A percentile compares a stretch with the other conserved stretches of the same genome.
Conservation (phyloP, 345 rosid genomes). For the Litchi chinensis region DNA sequence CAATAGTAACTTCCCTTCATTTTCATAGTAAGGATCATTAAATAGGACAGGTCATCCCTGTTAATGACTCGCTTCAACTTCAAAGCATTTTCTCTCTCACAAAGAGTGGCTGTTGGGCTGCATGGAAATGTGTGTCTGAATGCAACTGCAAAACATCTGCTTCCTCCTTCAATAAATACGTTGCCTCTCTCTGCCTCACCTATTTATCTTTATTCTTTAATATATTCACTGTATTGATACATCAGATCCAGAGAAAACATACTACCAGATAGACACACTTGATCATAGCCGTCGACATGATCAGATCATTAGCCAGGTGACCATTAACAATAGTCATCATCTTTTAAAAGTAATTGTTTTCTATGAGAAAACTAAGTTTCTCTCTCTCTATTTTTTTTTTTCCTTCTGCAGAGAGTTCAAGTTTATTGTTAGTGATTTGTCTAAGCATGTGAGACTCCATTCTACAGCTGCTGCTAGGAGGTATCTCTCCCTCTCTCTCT, state of each 20-base stretch:
- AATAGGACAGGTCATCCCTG: constrained; percentile 26
- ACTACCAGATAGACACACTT: too few species aligned
- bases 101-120: background rate
- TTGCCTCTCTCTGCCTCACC: background rate
- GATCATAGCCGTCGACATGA: constrained; percentile 6
- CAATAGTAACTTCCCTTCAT: background rate
- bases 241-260: background rate
- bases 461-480: constrained; percentile 18
- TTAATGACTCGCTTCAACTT: constrained; percentile 5
- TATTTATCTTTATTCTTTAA: background rate
- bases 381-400: too few species aligned
- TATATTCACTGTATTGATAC: background rate
- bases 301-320: constrained; percentile 21
- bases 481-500: background rate
- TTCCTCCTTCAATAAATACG: background rate
- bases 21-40: constrained; percentile 23
- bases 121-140: constrained; percentile 29
- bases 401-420: constrained; percentile 16
- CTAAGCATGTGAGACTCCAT: constrained; percentile 15
- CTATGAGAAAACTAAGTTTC: background rate
- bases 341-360: background rate
- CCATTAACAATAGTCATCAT: background rate
- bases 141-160: background rate
- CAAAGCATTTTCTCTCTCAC: background rate
- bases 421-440: constrained; percentile 7